Evolutionary conservation across 768 basidiomycete species (phyloP).

Genomic region (Lentinula edodes): DNA sequence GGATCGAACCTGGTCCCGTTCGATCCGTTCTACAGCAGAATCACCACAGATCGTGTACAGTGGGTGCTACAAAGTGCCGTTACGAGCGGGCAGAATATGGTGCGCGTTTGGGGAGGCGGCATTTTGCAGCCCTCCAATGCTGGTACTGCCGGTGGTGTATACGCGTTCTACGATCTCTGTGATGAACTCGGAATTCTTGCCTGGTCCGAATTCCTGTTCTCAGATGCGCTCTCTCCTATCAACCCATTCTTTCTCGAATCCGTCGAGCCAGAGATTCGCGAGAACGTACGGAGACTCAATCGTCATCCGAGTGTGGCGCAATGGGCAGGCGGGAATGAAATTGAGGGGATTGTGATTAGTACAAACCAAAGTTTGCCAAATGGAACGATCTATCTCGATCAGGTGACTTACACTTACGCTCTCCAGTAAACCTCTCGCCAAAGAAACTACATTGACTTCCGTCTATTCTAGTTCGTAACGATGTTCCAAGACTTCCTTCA

Average conservation of each 20-base stretch:
- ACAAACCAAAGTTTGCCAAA: constrained; percentile 31
- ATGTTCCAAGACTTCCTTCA: constrained; percentile 51
- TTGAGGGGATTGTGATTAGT: constrained; percentile 44
- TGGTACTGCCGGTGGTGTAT: constrained; percentile 36
- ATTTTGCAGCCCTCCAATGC: constrained; percentile 42
- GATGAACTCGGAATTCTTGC: constrained; percentile 57
- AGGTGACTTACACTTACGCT: constrained; percentile 1
- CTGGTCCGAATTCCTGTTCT: constrained; percentile 60
- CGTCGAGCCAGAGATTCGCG: constrained; percentile 48
- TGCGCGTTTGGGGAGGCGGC: constrained; percentile 59
- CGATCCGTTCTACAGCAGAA: constrained; percentile 53
- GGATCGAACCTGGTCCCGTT: constrained; percentile 60
- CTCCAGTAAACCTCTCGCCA: background rate
- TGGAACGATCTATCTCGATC: constrained; percentile 37
- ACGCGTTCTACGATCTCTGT: constrained; percentile 52
- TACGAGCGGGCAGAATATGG: constrained; percentile 55
- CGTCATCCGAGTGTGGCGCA: constrained; percentile 52
- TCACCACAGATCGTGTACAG: constrained; percentile 40
- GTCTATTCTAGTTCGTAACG: constrained; percentile 32
- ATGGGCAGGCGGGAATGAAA: constrained; percentile 60
- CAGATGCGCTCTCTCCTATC: constrained; percentile 50
- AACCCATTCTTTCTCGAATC: constrained; percentile 47
- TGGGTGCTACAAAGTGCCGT: constrained; percentile 56
- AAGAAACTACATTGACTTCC: background rate
- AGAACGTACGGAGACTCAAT: constrained; percentile 52